Percentiles rank a stretch among this genome's conserved stretches.
Conservation (phyloP, 139 green algal species). For the Coelastrella sp. region DNA sequence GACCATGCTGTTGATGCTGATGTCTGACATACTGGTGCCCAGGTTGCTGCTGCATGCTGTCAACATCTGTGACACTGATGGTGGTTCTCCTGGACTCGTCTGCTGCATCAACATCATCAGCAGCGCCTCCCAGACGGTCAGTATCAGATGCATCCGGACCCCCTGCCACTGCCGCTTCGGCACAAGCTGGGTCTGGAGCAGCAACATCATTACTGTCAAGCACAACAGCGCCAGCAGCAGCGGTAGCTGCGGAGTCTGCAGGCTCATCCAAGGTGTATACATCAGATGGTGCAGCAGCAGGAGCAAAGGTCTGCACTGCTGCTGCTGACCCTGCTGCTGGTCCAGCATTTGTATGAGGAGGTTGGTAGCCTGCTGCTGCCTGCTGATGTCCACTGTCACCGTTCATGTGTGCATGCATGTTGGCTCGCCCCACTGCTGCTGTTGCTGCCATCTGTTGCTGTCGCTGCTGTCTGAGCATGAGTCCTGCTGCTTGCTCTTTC, state of each 20-base stretch:
- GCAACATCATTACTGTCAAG: background rate
- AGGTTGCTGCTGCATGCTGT: background rate
- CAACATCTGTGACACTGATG: too few species aligned
- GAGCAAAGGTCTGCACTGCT: background rate
- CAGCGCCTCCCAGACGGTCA: too few species aligned
- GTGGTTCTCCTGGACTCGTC: too few species aligned
- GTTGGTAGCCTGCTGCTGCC: background rate
- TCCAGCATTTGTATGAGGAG: background rate
- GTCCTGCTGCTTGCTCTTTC: conserved; percentile 71
- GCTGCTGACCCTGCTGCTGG: conserved; percentile 6
- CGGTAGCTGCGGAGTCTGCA: background rate
- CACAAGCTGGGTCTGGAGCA: background rate
- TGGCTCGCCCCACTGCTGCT: conserved; percentile 23
- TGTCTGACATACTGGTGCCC: background rate
- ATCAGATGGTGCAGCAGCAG: background rate
- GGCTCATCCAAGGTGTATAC: conserved; percentile 9
- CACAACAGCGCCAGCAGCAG: too few species aligned
- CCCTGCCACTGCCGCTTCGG: background rate
- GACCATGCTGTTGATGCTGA: too few species aligned
- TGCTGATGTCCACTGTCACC: conserved; percentile 24
- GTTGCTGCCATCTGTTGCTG: conserved; percentile 15
- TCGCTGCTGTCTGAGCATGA: conserved; percentile 50
- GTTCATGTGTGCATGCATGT: background rate
- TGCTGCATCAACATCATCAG: too few species aligned
- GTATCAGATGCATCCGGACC: too few species aligned